These are phyloP conservation scores for Echites panduratus DNA, from an alignment of 257 asterid genomes.

Conservation along the genomic window DNA sequence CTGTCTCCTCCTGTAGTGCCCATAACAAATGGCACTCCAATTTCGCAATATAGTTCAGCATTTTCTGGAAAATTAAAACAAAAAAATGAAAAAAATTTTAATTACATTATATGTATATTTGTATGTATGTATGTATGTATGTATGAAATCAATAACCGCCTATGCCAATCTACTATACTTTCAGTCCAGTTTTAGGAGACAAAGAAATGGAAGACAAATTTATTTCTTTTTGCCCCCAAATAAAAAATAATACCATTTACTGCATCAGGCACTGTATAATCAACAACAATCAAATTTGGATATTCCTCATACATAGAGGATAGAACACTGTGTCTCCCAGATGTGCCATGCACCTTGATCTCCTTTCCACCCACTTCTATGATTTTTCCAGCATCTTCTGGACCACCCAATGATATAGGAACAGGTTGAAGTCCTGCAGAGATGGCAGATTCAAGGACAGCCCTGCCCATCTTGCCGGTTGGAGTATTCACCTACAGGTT, in stretches of 20 bases:
- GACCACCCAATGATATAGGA: slow-evolving; percentile 70
- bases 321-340: slow-evolving; percentile 52
- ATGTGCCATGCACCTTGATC: slow-evolving; percentile 59
- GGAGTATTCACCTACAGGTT: slow-evolving; percentile 71
- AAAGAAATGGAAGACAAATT: neutral
- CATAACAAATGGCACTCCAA: slow-evolving; percentile 95
- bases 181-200: neutral
- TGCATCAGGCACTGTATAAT: slow-evolving; percentile 76
- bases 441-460: slow-evolving; percentile 90
- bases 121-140: no score
- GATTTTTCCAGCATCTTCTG: slow-evolving; percentile 59
- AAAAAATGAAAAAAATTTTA: slow-evolving; percentile 3
- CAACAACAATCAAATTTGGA: slow-evolving; percentile 70
- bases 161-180: neutral
- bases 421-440: slow-evolving; percentile 78
- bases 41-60: slow-evolving; percentile 79
- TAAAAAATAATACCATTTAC: slow-evolving; percentile 56
- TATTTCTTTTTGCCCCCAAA: slow-evolving; percentile 5
- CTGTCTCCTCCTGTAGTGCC: slow-evolving; percentile 99
- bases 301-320: slow-evolving; percentile 46
- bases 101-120: neutral
- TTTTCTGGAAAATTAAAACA: slow-evolving; percentile 40
- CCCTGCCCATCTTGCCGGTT: slow-evolving; percentile 89
- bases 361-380: slow-evolving; percentile 61
- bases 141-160: neutral